phyloP scores from a whole-genome alignment of 1,284 basidiomycete species.

The Rhodotorula sp. region DNA sequence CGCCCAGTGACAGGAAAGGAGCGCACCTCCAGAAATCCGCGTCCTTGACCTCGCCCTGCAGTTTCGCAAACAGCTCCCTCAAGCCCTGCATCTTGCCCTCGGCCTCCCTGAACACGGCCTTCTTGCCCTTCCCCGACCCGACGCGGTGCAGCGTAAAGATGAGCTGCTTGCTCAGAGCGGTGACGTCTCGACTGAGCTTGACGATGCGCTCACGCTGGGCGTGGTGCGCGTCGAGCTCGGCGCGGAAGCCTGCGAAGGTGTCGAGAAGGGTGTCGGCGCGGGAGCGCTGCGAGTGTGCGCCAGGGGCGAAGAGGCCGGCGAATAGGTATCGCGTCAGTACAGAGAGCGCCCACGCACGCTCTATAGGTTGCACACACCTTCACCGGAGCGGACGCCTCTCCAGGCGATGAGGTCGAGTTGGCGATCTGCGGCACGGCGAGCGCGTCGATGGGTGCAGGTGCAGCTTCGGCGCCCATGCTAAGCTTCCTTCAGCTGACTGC shows the following conservation, averaged over 20 bases:
- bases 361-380: neutral
- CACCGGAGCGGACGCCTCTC: neutral
- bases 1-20: neutral
- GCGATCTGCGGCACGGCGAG: neutral
- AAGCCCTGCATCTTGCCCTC: conserved; percentile 68
- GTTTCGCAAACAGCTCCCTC: conserved; percentile 63
- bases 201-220: conserved; percentile 69
- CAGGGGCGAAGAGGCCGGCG: neutral
- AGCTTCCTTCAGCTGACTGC: no score
- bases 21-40: conserved; percentile 67
- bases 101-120: conserved; percentile 32
- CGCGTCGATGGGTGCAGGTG: neutral
- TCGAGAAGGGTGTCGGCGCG: conserved; percentile 40
- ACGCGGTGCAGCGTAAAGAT: conserved; percentile 88
- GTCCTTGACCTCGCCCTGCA: conserved; percentile 66
- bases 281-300: neutral
- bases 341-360: accelerated
- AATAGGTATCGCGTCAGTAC: neutral
- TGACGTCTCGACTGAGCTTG: conserved; percentile 78
- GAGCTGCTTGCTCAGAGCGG: conserved; percentile 87
- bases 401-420: neutral
- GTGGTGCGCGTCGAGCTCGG: conserved; percentile 67
- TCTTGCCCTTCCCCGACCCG: conserved; percentile 56
- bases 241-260: conserved; percentile 64
- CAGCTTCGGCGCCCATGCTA: neutral